phyloP scores from a whole-genome alignment of 73 alveolate species.

The Paraurostyla sp. region DNA sequence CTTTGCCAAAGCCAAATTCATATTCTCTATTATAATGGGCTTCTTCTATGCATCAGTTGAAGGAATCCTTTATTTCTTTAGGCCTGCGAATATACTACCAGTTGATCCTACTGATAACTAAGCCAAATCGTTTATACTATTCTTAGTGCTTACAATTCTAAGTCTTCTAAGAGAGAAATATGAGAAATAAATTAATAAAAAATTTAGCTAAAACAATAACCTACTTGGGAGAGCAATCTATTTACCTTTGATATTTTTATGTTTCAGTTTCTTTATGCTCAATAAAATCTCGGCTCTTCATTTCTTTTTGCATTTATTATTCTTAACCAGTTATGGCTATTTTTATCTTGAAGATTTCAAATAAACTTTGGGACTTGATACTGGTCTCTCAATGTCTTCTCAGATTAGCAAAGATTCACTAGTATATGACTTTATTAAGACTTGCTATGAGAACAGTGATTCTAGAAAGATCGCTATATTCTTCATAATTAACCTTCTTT shows the following conservation, averaged over 20 bases:
- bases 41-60: not conserved
- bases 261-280: conserved; percentile 16
- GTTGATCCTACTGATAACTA: not conserved
- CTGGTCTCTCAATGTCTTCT: not conserved
- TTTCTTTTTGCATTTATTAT: conserved; percentile 30
- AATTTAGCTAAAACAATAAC: not conserved
- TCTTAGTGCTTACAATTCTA: not conserved
- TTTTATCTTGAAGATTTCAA: conserved; percentile 26
- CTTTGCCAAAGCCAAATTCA: conserved; percentile 48
- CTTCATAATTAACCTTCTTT: conserved; percentile 85
- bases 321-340: not conserved
- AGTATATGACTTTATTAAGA: conserved; percentile 45
- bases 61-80: not conserved
- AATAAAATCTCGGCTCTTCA: not conserved
- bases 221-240: not conserved
- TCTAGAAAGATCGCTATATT: conserved; percentile 73
- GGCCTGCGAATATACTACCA: not conserved
- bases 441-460: conserved; percentile 58
- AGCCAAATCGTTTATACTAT: conserved; percentile 37
- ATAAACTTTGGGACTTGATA: not conserved
- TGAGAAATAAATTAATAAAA: conserved; percentile 15
- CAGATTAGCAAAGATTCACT: not conserved
- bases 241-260: conserved; percentile 14
- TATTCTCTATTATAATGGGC: not conserved
- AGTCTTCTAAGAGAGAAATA: conserved; percentile 38